Conservation (phyloP, 2,329 filamentous ascomycete genomes). For the Aspergillus sp. region DNA sequence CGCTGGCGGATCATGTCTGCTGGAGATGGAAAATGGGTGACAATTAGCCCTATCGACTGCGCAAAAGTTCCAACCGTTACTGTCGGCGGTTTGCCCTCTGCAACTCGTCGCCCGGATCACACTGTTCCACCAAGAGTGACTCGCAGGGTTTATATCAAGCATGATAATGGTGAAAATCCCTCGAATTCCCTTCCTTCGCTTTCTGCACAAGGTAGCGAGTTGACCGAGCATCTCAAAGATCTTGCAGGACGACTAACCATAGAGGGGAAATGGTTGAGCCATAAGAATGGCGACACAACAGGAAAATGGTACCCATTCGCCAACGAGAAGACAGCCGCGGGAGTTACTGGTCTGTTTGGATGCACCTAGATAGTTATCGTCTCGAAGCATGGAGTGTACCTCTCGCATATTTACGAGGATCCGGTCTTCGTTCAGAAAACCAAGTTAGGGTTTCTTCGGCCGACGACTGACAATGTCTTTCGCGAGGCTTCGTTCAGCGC, state of each 20-base stretch:
- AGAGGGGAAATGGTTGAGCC: neutral
- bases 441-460: neutral
- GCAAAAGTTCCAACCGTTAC: neutral
- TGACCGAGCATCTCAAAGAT: neutral
- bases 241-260: neutral
- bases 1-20: neutral
- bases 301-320: constrained; percentile 5
- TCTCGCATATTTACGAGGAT: constrained; percentile 10
- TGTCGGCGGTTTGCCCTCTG: neutral
- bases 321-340: neutral
- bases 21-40: neutral
- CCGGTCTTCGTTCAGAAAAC: neutral
- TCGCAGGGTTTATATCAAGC: no score
- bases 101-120: neutral
- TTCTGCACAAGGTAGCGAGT: neutral
- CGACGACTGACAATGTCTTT: neutral
- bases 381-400: constrained; percentile 6
- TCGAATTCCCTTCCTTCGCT: neutral
- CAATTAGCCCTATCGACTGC: neutral
- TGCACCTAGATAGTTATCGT: constrained; percentile 8
- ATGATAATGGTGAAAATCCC: neutral
- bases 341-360: constrained; percentile 8
- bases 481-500: neutral
- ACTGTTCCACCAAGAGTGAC: neutral
- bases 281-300: neutral